Conservation (phyloP, 208 protist species). For the Trypanosoma platydactyli region DNA sequence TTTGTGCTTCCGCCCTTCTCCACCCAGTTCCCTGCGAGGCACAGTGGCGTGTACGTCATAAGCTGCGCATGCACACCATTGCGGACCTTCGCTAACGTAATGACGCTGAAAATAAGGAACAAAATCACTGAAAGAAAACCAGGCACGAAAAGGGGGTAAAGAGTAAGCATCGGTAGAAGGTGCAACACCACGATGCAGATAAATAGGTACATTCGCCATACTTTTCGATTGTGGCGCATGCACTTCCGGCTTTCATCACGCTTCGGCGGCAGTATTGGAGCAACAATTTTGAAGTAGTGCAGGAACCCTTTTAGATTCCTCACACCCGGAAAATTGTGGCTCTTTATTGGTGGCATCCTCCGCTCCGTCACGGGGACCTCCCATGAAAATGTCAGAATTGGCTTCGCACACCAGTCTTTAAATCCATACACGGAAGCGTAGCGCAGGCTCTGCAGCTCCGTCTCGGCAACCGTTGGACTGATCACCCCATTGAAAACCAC, state of each 20-base stretch:
- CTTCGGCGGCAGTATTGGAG: conserved; percentile 20
- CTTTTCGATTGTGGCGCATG: conserved; percentile 32
- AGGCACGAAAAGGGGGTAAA: conserved; percentile 50
- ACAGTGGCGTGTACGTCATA: conserved; percentile 42
- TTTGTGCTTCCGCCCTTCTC: not conserved
- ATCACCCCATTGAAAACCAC: conserved; percentile 50
- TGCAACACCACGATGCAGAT: conserved; percentile 31
- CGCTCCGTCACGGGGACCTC: conserved; percentile 56
- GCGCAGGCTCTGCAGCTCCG: conserved; percentile 39
- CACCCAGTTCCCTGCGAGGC: conserved; percentile 39
- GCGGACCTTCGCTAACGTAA: conserved; percentile 33
- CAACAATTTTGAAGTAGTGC: conserved; percentile 45
- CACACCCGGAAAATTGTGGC: conserved; percentile 50
- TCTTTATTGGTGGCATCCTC: conserved; percentile 54
- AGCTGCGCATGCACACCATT: conserved; percentile 42
- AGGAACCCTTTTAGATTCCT: conserved; percentile 42
- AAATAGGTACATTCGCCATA: conserved; percentile 51
- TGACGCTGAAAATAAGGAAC: conserved; percentile 31
- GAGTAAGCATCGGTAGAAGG: conserved; percentile 40
- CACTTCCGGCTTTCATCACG: conserved; percentile 19
- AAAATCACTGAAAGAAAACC: conserved; percentile 36
- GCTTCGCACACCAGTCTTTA: conserved; percentile 27
- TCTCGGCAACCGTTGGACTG: conserved; percentile 39
- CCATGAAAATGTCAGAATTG: conserved; percentile 53
- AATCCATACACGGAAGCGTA: conserved; percentile 57